These are phyloP conservation scores for Podospora fimiseda DNA, from an alignment of 495 filamentous ascomycete species.

Conservation along the genomic window DNA sequence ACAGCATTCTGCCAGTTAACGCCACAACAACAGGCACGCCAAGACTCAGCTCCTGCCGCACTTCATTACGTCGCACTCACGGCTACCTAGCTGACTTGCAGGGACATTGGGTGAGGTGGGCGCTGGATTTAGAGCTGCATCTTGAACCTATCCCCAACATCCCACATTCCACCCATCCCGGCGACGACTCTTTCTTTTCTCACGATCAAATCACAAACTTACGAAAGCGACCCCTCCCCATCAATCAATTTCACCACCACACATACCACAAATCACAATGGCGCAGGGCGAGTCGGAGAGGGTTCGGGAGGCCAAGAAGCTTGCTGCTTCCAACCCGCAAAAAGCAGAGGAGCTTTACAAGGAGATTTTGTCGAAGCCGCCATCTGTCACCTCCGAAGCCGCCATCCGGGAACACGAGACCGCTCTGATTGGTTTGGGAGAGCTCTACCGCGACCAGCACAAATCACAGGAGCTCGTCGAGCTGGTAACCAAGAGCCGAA, in stretches of 20 bases:
- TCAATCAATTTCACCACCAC: neutral
- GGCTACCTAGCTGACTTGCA: constrained; percentile 24
- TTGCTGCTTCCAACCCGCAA: constrained; percentile 67
- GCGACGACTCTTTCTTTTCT: neutral
- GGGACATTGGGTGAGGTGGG: constrained; percentile 4
- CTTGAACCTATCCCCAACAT: constrained; percentile 6
- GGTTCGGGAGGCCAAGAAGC: constrained; percentile 70
- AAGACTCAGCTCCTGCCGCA: constrained; percentile 10
- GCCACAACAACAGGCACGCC: constrained; percentile 7
- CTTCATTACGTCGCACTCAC: constrained; percentile 27
- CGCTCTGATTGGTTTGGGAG: constrained; percentile 75
- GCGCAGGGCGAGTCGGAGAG: constrained; percentile 41
- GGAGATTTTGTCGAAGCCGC: constrained; percentile 76
- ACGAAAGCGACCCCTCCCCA: no score
- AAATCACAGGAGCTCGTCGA: constrained; percentile 83
- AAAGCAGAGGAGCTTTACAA: constrained; percentile 82
- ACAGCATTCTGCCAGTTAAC: no score
- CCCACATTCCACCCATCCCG: constrained; percentile 1
- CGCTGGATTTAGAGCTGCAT: constrained; percentile 18
- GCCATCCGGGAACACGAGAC: constrained; percentile 83
- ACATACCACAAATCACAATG: constrained; percentile 27
- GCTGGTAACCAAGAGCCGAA: constrained; percentile 82
- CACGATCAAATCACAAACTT: neutral
- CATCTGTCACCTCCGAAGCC: constrained; percentile 70
- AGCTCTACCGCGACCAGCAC: constrained; percentile 87